Evolutionary conservation across 1,284 basidiomycete species (phyloP).

Genomic region (Rhodotorula sp.): DNA sequence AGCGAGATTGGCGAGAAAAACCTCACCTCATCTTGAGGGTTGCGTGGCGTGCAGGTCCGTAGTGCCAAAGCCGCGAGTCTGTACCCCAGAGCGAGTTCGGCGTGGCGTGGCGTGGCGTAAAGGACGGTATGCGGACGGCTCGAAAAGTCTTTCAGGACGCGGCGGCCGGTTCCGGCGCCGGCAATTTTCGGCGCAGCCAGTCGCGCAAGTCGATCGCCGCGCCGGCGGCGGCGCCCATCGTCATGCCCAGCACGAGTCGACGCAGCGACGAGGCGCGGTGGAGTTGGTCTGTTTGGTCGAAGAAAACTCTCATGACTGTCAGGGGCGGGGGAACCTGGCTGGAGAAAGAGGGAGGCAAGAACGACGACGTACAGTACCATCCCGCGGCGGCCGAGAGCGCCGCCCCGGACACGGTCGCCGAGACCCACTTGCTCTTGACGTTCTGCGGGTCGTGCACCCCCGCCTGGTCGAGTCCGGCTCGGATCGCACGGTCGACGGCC

Average conservation of each 20-base stretch:
- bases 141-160: neutral
- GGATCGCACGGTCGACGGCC: conserved; percentile 13
- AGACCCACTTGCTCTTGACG: conserved; percentile 20
- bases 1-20: too few relatives aligned
- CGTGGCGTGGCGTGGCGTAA: neutral
- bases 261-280: conserved; percentile 24
- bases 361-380: conserved; percentile 38
- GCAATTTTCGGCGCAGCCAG: conserved; percentile 22
- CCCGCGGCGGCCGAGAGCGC: conserved; percentile 30
- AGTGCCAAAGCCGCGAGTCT: too few relatives aligned
- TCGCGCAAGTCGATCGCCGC: conserved; percentile 34
- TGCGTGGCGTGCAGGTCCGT: too few relatives aligned
- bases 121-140: neutral
- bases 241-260: conserved; percentile 32
- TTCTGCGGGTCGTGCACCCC: neutral
- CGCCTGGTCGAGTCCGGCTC: neutral
- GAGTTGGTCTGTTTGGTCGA: conserved; percentile 26
- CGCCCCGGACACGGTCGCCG: conserved; percentile 29
- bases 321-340: too few relatives aligned
- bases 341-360: neutral
- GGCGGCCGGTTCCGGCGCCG: neutral
- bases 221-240: conserved; percentile 39
- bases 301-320: neutral
- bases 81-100: too few relatives aligned
- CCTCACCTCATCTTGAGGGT: too few relatives aligned